These are phyloP conservation scores for Geopyxis carbonaria DNA, from an alignment of 495 filamentous ascomycete genomes.

Conservation along the genomic window DNA sequence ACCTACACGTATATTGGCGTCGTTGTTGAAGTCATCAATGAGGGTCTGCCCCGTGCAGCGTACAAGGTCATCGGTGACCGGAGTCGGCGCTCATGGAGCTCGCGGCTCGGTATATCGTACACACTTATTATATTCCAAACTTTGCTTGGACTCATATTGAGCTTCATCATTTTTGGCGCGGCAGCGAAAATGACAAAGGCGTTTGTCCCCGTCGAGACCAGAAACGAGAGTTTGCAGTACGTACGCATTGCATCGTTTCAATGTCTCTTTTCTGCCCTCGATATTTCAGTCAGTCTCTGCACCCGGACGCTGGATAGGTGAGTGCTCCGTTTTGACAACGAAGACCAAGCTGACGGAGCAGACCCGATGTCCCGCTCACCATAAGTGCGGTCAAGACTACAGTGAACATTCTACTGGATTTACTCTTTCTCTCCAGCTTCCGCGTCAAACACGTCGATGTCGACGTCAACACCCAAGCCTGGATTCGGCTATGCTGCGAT, in stretches of 20 bases:
- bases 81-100: conserved; percentile 33
- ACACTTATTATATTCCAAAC: conserved; percentile 47
- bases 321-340: background rate
- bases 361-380: conserved; percentile 52
- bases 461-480: conserved; percentile 36
- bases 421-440: conserved; percentile 52
- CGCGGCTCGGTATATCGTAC: conserved; percentile 43
- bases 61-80: conserved; percentile 57
- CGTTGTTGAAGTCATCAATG: conserved; percentile 52
- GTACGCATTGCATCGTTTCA: conserved; percentile 48
- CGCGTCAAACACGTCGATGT: conserved; percentile 36
- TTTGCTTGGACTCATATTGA: conserved; percentile 41
- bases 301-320: conserved; percentile 49
- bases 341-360: conserved; percentile 7
- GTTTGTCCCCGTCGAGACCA: conserved; percentile 46
- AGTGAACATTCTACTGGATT: conserved; percentile 52
- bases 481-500: conserved; percentile 45
- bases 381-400: conserved; percentile 46
- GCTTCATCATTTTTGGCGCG: conserved; percentile 40
- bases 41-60: conserved; percentile 51
- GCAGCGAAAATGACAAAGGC: conserved; percentile 37
- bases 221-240: conserved; percentile 41
- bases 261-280: conserved; percentile 43
- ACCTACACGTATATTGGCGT: conserved; percentile 46
- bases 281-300: conserved; percentile 42